Conservation (phyloP, 2,329 filamentous ascomycete genomes). For the Aureobasidium sp. region DNA sequence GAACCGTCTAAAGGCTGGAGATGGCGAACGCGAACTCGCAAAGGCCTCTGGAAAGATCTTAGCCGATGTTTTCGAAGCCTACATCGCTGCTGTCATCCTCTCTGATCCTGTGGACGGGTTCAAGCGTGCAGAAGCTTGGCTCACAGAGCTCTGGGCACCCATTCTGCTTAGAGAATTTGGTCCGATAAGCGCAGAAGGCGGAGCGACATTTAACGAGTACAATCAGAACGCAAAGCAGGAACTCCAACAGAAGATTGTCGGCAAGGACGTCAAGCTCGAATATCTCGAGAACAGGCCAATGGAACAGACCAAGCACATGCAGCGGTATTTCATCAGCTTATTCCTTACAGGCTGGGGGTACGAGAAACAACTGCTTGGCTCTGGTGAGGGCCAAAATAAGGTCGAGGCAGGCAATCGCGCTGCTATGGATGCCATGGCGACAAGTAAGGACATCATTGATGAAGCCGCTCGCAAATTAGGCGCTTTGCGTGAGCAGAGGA, state of each 20-base stretch:
- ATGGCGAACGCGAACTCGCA: slow-evolving; percentile 30
- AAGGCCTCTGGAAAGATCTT: slow-evolving; percentile 62
- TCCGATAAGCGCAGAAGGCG: not conserved
- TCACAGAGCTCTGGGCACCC: slow-evolving; percentile 65
- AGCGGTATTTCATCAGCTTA: slow-evolving; percentile 51
- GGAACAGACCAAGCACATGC: slow-evolving; percentile 38
- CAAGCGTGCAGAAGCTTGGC: slow-evolving; percentile 56
- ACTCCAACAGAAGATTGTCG: slow-evolving; percentile 10
- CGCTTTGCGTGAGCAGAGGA: slow-evolving; percentile 4
- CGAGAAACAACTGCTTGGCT: slow-evolving; percentile 52
- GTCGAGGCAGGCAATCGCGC: slow-evolving; percentile 61
- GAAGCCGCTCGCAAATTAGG: slow-evolving; percentile 13
- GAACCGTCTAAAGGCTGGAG: slow-evolving; percentile 48
- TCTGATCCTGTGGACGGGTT: slow-evolving; percentile 58
- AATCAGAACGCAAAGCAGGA: slow-evolving; percentile 14
- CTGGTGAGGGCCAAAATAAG: slow-evolving; percentile 57
- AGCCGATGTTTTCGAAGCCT: slow-evolving; percentile 86
- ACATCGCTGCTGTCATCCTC: slow-evolving; percentile 69
- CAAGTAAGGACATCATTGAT: slow-evolving; percentile 23
- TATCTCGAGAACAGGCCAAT: slow-evolving; percentile 15
- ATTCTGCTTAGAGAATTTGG: slow-evolving; percentile 39
- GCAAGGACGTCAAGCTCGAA: slow-evolving; percentile 8
- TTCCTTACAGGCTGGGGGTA: slow-evolving; percentile 64
- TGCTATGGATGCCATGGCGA: slow-evolving; percentile 54
- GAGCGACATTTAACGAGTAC: slow-evolving; percentile 1